Base-by-base conservation (phyloP, 2,329 filamentous ascomycete genomes). In the Apiospora arundinis region DNA sequence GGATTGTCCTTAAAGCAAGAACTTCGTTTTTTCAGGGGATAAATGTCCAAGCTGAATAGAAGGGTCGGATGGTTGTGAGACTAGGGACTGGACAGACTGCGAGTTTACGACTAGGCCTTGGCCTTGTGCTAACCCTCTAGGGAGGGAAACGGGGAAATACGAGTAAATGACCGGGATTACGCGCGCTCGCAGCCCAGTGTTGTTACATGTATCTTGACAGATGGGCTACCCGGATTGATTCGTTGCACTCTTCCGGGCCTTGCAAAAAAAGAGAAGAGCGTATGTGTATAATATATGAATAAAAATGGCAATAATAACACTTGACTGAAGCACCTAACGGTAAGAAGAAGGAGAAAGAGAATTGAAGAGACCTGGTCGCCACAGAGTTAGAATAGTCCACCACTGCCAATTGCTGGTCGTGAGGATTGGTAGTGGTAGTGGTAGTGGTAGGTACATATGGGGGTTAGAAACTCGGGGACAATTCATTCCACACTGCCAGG, bases 1-100 rank as follows among this genome's bases (percentile, higher is more conserved):
- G 32, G n/a, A n/a, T n/a, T 40, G 28, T 12, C 21, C 16, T 40
- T n/a, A 4, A 4, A 40, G 28, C 32, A 40, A 40, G 32, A 40
- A 63, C 28, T 48, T 68, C 44, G 44, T 48, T 68, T 68, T 65
- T 68, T 68, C 44, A 67, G 37, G 66, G 66, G 66, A 68, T 68
- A 37, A 63, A 68, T 37, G 66, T 23, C 66, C 66, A 68, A 48
- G 66, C 66, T 68, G 46, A 63, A 63, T 60, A 60, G 52, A 63
- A 63, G 56, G 56, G 56, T 63, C 56, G 56, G 56, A 63, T 40
- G 56, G 32, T 63, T 63, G 32, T 63, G 56, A 40, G 56, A 63
- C 56, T 63, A 63, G 56, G 32, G 56, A 63, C 56, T 28, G 32
- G 56, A 63, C 56, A 63, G 56, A 63, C 56, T 40, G 56, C 56